phyloP scores from a whole-genome alignment of 2,329 filamentous ascomycete genomes.

The Cladosporium cucumerinum region DNA sequence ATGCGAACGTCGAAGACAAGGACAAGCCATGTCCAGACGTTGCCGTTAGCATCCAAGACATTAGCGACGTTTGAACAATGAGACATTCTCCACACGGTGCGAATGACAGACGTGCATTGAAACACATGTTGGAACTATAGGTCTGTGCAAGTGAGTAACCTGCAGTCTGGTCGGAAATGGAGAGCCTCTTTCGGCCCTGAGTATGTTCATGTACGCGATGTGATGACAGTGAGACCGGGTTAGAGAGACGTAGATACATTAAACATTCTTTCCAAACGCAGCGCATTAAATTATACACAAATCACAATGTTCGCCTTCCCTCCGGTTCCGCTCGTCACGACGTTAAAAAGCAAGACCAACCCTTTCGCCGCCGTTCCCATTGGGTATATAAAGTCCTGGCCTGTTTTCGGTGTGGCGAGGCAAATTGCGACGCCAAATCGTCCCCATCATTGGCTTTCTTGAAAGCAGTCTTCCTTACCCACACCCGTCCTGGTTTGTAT shows the following conservation, averaged over 20 bases:
- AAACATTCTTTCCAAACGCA: background rate
- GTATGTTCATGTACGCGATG: no score
- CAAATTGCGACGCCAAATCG: background rate
- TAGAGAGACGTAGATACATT: constrained; percentile 12
- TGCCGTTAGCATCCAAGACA: no score
- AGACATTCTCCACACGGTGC: no score
- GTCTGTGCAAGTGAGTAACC: no score
- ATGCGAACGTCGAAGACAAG: no score
- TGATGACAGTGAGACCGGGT: no score
- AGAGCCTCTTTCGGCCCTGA: no score
- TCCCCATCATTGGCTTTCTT: background rate
- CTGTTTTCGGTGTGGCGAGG: background rate
- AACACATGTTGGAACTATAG: no score
- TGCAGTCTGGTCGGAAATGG: no score
- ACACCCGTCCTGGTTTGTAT: background rate
- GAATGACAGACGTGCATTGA: no score
- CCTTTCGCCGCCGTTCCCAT: background rate
- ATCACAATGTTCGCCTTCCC: background rate
- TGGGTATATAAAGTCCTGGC: constrained; percentile 11
- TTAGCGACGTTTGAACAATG: no score
- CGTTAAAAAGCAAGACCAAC: background rate
- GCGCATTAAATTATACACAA: constrained; percentile 2
- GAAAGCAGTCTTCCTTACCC: background rate
- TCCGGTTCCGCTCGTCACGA: background rate
- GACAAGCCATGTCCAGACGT: no score